Conservation (phyloP, 192 early-diverging fungal species). For the Podila epigama region DNA sequence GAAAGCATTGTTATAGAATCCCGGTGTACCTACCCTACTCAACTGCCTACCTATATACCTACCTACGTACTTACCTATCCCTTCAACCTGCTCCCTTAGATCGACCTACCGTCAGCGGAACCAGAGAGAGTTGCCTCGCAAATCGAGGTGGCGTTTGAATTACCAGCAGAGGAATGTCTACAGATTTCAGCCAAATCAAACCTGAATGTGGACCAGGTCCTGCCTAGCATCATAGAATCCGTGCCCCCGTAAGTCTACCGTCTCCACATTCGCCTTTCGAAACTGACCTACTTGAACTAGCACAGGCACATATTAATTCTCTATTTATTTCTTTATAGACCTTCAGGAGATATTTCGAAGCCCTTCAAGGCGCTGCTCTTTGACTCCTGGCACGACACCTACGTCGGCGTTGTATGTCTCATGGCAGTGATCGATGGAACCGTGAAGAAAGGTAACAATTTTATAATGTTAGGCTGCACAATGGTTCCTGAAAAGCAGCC, state of each 20-base stretch:
- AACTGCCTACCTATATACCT: too few species aligned
- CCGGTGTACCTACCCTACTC: too few species aligned
- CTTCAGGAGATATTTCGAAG: constrained; percentile 64
- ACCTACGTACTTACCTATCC: neutral
- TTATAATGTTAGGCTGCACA: too few species aligned
- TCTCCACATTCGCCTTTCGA: neutral
- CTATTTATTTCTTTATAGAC: constrained; percentile 42
- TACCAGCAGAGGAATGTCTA: constrained; percentile 62
- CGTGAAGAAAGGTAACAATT: constrained; percentile 68
- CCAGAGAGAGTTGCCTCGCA: constrained; percentile 77
- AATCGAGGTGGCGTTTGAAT: constrained; percentile 89
- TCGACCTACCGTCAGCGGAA: constrained; percentile 92
- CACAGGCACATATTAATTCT: neutral
- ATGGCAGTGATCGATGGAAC: constrained; percentile 88
- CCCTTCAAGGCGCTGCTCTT: constrained; percentile 92
- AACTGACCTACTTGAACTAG: neutral
- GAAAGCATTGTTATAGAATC: too few species aligned
- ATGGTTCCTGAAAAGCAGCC: too few species aligned
- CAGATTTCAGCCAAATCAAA: constrained; percentile 91
- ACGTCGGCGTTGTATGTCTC: constrained; percentile 95
- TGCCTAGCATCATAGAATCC: constrained; percentile 79
- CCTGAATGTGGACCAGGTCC: constrained; percentile 74
- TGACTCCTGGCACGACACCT: constrained; percentile 98
- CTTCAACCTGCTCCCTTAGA: constrained; percentile 48
- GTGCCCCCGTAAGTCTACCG: constrained; percentile 65